Evolutionary conservation across 139 green algal species (phyloP), one percentile per base, ranked within the genome.

Genomic region (Volvox africanus): DNA sequence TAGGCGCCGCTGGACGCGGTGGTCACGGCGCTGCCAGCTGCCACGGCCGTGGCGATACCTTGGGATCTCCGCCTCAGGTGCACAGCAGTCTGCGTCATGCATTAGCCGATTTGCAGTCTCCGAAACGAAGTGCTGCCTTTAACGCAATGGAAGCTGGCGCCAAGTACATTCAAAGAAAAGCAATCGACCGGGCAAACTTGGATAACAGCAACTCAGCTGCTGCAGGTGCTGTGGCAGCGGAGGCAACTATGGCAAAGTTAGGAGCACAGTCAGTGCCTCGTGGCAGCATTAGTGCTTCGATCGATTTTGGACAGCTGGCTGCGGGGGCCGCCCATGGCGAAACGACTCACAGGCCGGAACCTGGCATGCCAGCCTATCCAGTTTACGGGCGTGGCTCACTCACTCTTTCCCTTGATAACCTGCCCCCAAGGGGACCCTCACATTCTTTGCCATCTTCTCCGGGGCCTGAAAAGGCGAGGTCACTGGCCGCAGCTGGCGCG

Each of bases 11-110:
- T 21, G 77, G 32, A n/a, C 0, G 11, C 55, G 16, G 62, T 65
- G 36, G 82, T 44, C 44, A 20, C 44, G 44, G 9, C 11, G 26
- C 24, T 28, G 61, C 21, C 55, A 14, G 80, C 1, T 18, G 17
- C 50, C 12, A 30, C n/a, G 55, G 16, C 80, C n/a, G 81, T 13
- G 61, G n/a, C 55, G 1, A 18, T 35, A 44, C 19, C 37, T 30
- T 55, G 2, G 1, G 22, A 35, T 80, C 83, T 0, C 44, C 85
- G 68, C 85, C 73, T 2, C 69, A 61, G 61, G 13, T 61, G 9
- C 71, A 61, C 20, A 78, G 69, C n/a, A 69, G 69, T 14, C 85
- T 89, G 65, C 85, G 71, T 0, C 85, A 89, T n/a, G 85, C 85
- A 11, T n/a, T 89, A 1, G 35, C 69, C 26, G 44, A 22, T 17